Evolutionary conservation across 805 yeast species (phyloP).

Genomic region (Teunomyces pallodes): DNA sequence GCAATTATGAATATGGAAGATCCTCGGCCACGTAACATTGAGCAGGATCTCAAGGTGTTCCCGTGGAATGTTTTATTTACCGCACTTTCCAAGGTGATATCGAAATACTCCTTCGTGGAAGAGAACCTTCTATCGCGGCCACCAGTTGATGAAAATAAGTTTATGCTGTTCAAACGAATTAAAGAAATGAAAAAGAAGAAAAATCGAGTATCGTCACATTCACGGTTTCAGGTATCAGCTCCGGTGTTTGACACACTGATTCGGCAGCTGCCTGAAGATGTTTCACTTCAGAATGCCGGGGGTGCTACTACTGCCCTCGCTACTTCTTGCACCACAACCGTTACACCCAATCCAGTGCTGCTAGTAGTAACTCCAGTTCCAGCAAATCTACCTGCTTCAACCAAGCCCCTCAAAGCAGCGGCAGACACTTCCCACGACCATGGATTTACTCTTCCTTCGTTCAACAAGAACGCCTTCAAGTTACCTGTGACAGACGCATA

Average conservation of each 20-base stretch:
- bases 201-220: not conserved
- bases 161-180: conserved; percentile 1
- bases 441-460: not conserved
- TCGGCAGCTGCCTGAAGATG: not conserved
- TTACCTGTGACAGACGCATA: not conserved
- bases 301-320: no score
- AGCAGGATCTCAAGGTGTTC: conserved; percentile 67
- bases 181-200: not conserved
- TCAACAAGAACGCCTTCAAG: no score
- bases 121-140: conserved; percentile 2
- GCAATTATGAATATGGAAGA: conserved; percentile 57
- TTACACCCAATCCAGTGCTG: no score
- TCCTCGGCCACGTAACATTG: conserved; percentile 69
- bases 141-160: not conserved
- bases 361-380: no score
- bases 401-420: no score
- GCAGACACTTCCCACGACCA: not conserved
- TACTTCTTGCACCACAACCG: no score
- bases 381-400: no score
- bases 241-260: not conserved
- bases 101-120: conserved; percentile 45
- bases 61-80: conserved; percentile 52
- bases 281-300: not conserved
- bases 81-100: conserved; percentile 56
- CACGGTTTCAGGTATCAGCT: not conserved